A percentile compares a stretch with the other conserved stretches of the same genome.
phyloP scores from a whole-genome alignment of 2,329 filamentous ascomycete genomes.

The Exophiala sideris region DNA sequence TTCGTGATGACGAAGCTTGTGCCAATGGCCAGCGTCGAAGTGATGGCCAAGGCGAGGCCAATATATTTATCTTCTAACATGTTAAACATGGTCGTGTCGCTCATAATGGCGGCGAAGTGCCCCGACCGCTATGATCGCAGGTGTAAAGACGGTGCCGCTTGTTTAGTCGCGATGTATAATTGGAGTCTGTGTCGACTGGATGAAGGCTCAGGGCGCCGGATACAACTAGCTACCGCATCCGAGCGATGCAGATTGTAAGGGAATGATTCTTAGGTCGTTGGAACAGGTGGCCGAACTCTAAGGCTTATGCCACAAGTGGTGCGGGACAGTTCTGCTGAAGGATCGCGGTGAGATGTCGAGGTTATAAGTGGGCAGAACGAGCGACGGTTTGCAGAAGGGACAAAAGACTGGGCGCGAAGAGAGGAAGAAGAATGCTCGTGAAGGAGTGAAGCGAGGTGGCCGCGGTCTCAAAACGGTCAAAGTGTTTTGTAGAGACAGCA shows the following conservation, averaged over 20 bases:
- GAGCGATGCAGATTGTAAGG: too few relatives aligned
- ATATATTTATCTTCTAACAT: constrained; percentile 41
- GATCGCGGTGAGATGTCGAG: background rate
- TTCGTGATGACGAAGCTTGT: constrained; percentile 99
- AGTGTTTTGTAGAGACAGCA: too few relatives aligned
- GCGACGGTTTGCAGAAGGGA: background rate
- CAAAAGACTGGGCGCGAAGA: too few relatives aligned
- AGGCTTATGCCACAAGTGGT: background rate
- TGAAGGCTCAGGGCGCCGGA: too few relatives aligned
- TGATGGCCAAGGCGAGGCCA: constrained; percentile 45
- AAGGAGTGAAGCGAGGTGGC: too few relatives aligned
- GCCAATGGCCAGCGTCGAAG: constrained; percentile 56
- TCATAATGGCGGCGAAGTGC: background rate
- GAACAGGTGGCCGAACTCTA: constrained; percentile 12
- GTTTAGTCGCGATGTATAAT: too few relatives aligned
- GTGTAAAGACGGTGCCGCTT: background rate
- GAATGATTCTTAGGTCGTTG: background rate
- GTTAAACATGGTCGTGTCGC: constrained; percentile 15
- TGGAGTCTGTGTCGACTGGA: too few relatives aligned
- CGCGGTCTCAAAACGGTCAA: too few relatives aligned
- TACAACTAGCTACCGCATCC: too few relatives aligned
- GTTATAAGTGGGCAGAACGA: background rate
- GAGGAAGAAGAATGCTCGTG: too few relatives aligned
- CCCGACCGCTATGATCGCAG: background rate
- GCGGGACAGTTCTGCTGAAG: background rate